phyloP scores from a whole-genome alignment of 129 eudicot genomes.

The Tagetes patula region DNA sequence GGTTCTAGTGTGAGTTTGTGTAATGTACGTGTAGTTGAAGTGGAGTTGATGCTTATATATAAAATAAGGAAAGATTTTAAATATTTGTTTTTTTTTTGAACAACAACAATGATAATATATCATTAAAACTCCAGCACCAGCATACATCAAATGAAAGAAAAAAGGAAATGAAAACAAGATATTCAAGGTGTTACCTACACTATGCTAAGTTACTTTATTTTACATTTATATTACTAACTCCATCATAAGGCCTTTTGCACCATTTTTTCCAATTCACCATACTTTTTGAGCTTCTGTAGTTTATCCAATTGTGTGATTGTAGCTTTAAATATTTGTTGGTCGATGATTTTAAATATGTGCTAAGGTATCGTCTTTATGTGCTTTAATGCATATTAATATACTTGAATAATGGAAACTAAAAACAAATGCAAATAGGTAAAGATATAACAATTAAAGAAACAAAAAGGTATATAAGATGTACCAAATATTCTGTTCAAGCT shows the following conservation, averaged over 20 bases:
- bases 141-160: too few species aligned
- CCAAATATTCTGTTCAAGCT: conserved; percentile 13
- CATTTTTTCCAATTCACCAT: too few species aligned
- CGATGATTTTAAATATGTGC: conserved; percentile 17
- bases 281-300: too few species aligned
- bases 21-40: conserved; percentile 5
- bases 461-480: conserved; percentile 4
- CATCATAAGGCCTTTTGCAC: too few species aligned
- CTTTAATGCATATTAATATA: conserved; percentile 32
- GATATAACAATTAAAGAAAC: not conserved
- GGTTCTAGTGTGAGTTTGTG: conserved; percentile 20
- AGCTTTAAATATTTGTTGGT: not conserved
- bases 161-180: too few species aligned
- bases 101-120: too few species aligned
- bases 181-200: too few species aligned
- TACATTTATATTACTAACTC: too few species aligned
- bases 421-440: conserved; percentile 28
- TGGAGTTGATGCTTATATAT: conserved; percentile 17
- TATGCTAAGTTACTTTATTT: too few species aligned
- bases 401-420: conserved; percentile 30
- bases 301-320: too few species aligned
- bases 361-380: conserved; percentile 30
- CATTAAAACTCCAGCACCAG: too few species aligned
- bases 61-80: conserved; percentile 15
- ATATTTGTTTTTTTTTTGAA: not conserved